phyloP scores from a whole-genome alignment of 2,329 filamentous ascomycete genomes.

The Rugonectria rugulosa region DNA sequence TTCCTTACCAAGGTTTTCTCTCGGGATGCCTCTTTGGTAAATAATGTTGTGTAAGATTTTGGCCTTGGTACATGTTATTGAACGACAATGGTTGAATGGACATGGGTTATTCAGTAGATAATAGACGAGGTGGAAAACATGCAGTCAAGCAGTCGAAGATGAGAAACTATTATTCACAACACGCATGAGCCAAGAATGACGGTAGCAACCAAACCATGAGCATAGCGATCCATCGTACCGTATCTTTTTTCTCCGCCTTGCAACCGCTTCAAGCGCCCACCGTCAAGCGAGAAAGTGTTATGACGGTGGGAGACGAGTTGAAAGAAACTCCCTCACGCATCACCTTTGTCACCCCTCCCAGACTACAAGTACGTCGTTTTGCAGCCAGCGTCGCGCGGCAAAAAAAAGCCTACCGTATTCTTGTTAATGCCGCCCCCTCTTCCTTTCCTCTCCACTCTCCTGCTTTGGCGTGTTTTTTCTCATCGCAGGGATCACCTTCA shows the following conservation, averaged over 20 bases:
- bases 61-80: neutral
- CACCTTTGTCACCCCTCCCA: too few relatives aligned
- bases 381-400: slow-evolving; percentile 6
- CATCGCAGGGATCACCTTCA: neutral
- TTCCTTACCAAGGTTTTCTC: neutral
- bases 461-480: neutral
- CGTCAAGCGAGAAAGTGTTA: neutral
- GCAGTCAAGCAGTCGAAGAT: too few relatives aligned
- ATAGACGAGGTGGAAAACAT: too few relatives aligned
- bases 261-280: neutral
- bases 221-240: too few relatives aligned
- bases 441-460: neutral
- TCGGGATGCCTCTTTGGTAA: neutral
- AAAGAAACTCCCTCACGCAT: too few relatives aligned
- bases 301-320: too few relatives aligned
- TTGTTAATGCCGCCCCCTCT: slow-evolving; percentile 11
- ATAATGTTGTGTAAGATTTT: neutral
- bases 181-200: neutral
- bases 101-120: neutral
- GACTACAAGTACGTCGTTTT: too few relatives aligned
- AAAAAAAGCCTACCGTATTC: slow-evolving; percentile 3
- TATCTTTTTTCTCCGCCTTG: too few relatives aligned
- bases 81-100: neutral
- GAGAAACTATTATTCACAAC: neutral
- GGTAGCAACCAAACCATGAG: too few relatives aligned